Conservation (phyloP, 306 rosid genomes). For the Trifolium dubium region DNA sequence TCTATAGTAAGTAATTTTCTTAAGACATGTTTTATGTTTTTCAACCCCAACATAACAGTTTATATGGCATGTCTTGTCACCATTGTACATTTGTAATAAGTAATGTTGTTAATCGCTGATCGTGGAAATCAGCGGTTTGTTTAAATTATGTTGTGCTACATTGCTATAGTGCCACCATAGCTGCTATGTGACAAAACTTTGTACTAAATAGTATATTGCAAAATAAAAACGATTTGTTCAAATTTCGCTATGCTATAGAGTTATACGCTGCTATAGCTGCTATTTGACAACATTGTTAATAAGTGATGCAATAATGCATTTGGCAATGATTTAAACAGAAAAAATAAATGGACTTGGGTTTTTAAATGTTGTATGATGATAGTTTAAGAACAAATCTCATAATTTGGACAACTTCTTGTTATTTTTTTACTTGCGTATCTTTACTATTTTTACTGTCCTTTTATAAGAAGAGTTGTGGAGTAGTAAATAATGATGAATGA, state of each 20-base stretch:
- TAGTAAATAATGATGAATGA: slow-evolving; percentile 38
- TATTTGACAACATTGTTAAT: neutral
- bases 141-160: too few relatives aligned
- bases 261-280: too few relatives aligned
- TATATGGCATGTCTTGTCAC: slow-evolving; percentile 2
- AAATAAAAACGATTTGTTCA: too few relatives aligned
- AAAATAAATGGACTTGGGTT: neutral
- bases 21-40: neutral
- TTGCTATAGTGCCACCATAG: too few relatives aligned
- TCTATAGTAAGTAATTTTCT: neutral
- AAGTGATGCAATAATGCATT: slow-evolving; percentile 3
- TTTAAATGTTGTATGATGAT: slow-evolving; percentile 1
- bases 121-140: too few relatives aligned
- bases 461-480: slow-evolving; percentile 21
- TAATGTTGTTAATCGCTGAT: too few relatives aligned
- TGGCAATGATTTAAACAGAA: neutral
- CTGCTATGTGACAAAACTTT: too few relatives aligned
- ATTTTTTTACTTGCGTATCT: slow-evolving; percentile 10
- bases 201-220: too few relatives aligned
- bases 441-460: slow-evolving; percentile 6
- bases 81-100: neutral
- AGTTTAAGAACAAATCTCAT: slow-evolving; percentile 1
- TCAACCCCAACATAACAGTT: slow-evolving; percentile 5
- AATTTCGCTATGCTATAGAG: too few relatives aligned
- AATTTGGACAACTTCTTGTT: neutral